Percentiles rank a stretch among this genome's conserved stretches.
Evolutionary conservation across 148 eudicot genomes (phyloP).

Genomic region (Hydrangea macrophylla): DNA sequence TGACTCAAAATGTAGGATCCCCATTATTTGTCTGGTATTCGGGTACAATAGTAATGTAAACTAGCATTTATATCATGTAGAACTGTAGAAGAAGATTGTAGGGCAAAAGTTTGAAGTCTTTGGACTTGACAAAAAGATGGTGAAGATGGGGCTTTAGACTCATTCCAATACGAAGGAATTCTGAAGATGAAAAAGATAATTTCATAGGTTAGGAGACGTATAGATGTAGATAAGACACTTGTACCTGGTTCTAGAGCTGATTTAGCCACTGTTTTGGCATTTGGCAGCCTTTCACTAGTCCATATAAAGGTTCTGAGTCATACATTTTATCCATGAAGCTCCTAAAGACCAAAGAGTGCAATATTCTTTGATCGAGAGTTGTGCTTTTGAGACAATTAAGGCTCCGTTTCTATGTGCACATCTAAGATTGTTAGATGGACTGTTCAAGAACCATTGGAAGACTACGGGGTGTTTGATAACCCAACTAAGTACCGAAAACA

Average conservation of each 20-base stretch:
- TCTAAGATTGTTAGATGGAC: conserved; percentile 64
- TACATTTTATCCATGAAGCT: conserved; percentile 64
- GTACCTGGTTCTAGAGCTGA: conserved; percentile 71
- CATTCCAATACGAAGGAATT: conserved; percentile 86
- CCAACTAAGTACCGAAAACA: too few relatives aligned
- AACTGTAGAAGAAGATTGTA: conserved; percentile 72
- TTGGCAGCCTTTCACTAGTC: conserved; percentile 85
- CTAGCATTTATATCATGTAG: conserved; percentile 54
- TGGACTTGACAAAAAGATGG: conserved; percentile 67
- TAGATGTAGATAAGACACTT: conserved; percentile 59
- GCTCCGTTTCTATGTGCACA: conserved; percentile 55
- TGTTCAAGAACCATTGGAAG: conserved; percentile 53
- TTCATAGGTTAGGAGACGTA: conserved; percentile 61
- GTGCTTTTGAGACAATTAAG: conserved; percentile 42
- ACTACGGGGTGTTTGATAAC: too few relatives aligned
- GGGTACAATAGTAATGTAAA: conserved; percentile 47
- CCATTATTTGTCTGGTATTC: conserved; percentile 47
- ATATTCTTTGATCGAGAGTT: conserved; percentile 53
- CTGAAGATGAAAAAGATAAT: conserved; percentile 74
- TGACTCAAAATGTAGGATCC: conserved; percentile 27
- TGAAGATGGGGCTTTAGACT: conserved; percentile 63
- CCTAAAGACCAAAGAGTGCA: conserved; percentile 51
- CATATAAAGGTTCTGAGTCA: conserved; percentile 74
- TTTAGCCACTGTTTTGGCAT: conserved; percentile 56
- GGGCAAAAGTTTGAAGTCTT: conserved; percentile 73